Evolutionary conservation across 352 stramenopile genomes (phyloP).

Genomic region (Globisporangium nagaii): DNA sequence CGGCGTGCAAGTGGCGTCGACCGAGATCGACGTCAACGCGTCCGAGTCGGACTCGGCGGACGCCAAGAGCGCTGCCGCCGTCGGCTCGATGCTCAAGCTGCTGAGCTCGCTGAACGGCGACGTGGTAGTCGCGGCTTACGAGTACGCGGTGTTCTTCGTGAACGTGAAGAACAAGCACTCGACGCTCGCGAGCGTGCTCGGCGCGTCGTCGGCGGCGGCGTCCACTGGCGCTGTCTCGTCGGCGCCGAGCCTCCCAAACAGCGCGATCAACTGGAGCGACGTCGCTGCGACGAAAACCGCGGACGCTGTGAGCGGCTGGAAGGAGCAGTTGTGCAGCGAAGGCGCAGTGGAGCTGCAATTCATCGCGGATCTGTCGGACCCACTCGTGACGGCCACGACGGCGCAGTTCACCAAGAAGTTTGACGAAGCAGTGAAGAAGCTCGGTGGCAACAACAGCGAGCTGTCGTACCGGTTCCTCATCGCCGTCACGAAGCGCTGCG

Average conservation of each 20-base stretch:
- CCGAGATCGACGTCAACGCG: slow-evolving; percentile 29
- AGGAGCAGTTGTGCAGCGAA: slow-evolving; percentile 38
- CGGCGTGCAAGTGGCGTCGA: slow-evolving; percentile 51
- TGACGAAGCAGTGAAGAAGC: slow-evolving; percentile 31
- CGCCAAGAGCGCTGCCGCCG: slow-evolving; percentile 6
- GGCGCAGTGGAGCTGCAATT: slow-evolving; percentile 48
- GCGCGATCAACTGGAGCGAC: slow-evolving; percentile 33
- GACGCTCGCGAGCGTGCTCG: slow-evolving; percentile 64
- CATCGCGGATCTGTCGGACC: slow-evolving; percentile 42
- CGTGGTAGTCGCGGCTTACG: slow-evolving; percentile 52
- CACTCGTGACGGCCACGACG: slow-evolving; percentile 27
- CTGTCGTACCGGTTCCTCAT: slow-evolving; percentile 62
- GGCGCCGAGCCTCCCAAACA: slow-evolving; percentile 36
- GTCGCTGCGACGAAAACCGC: slow-evolving; percentile 22
- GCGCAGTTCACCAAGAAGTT: slow-evolving; percentile 48
- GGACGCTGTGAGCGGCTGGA: slow-evolving; percentile 28
- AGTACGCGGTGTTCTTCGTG: slow-evolving; percentile 57
- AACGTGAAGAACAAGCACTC: slow-evolving; percentile 70
- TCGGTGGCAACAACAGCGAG: slow-evolving; percentile 3
- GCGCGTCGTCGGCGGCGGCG: slow-evolving; percentile 17
- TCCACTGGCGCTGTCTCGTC: not conserved
- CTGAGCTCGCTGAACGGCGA: slow-evolving; percentile 50
- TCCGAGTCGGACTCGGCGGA: slow-evolving; percentile 18
- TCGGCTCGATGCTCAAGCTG: slow-evolving; percentile 45
- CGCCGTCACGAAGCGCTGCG: slow-evolving; percentile 47